phyloP scores from a whole-genome alignment of 192 early-diverging fungal species.

The Coemansia sp. region DNA sequence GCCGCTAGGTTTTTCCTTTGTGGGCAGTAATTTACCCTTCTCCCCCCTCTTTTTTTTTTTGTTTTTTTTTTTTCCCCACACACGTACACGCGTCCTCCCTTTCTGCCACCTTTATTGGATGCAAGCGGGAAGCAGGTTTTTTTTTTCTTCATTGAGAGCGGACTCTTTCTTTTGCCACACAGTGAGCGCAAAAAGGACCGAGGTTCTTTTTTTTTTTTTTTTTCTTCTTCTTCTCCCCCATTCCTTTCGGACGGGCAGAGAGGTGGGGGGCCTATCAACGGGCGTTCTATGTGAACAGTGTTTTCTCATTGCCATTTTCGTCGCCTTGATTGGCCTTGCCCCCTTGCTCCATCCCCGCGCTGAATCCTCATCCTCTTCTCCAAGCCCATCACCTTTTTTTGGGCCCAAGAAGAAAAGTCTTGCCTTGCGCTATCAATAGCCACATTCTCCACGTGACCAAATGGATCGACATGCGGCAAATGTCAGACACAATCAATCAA shows the following conservation, averaged over 20 bases:
- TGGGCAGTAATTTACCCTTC: slow-evolving; percentile 26
- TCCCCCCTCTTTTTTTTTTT: neutral
- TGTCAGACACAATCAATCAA: slow-evolving; percentile 5
- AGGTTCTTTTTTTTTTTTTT: neutral
- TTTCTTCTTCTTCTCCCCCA: neutral
- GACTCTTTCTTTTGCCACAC: neutral
- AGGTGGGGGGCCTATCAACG: neutral
- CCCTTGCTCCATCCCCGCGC: neutral
- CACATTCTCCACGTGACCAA: neutral
- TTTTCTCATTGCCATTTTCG: neutral
- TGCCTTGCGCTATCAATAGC: slow-evolving; percentile 1
- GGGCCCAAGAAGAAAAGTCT: slow-evolving; percentile 17
- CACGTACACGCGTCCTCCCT: slow-evolving; percentile 1
- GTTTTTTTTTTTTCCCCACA: slow-evolving; percentile 1
- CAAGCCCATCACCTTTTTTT: slow-evolving; percentile 6
- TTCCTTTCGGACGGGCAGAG: neutral
- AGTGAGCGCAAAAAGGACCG: neutral
- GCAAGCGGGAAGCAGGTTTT: neutral
- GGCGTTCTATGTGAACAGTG: neutral
- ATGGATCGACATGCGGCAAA: slow-evolving; percentile 2
- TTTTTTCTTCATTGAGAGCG: neutral
- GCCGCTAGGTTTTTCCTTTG: neutral
- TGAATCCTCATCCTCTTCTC: neutral
- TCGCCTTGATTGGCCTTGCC: neutral
- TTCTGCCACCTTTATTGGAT: neutral